These are phyloP conservation scores for Monascus ruber DNA, from an alignment of 2,329 filamentous ascomycete genomes.

Conservation along the genomic window DNA sequence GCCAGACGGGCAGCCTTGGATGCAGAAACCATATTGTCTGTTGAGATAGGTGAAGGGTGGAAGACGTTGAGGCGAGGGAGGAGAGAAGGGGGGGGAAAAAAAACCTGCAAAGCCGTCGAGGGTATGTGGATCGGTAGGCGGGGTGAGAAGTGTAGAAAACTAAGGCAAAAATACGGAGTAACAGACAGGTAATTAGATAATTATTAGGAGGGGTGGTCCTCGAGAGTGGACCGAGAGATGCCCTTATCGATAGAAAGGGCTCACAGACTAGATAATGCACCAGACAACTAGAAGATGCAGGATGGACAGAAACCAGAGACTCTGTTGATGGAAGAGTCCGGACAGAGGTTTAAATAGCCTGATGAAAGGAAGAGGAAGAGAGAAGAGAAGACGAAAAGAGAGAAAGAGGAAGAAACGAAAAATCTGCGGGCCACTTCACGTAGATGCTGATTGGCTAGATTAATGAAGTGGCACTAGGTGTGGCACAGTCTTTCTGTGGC, in stretches of 20 bases:
- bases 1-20: slow-evolving; percentile 58
- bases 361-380: too few species aligned
- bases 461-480: too few species aligned
- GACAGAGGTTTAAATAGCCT: background rate
- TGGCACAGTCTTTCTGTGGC: too few species aligned
- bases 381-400: too few species aligned
- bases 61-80: slow-evolving; percentile 2
- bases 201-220: slow-evolving; percentile 18
- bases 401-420: too few species aligned
- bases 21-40: slow-evolving; percentile 50
- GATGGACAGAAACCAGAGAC: background rate
- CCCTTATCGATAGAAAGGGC: slow-evolving; percentile 32
- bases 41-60: slow-evolving; percentile 4
- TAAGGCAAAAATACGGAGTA: slow-evolving; percentile 15
- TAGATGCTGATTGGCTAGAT: too few species aligned
- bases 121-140: background rate
- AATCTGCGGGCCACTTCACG: too few species aligned
- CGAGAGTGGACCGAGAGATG: slow-evolving; percentile 12
- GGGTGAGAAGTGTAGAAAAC: slow-evolving; percentile 9
- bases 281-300: slow-evolving; percentile 2
- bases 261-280: background rate
- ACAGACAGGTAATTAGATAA: slow-evolving; percentile 16
- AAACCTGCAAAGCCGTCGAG: slow-evolving; percentile 10
- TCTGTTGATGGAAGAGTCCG: too few species aligned
- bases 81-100: slow-evolving; percentile 13